Evolutionary conservation across 208 protist species (phyloP).

Genomic region (Leishmania major): DNA sequence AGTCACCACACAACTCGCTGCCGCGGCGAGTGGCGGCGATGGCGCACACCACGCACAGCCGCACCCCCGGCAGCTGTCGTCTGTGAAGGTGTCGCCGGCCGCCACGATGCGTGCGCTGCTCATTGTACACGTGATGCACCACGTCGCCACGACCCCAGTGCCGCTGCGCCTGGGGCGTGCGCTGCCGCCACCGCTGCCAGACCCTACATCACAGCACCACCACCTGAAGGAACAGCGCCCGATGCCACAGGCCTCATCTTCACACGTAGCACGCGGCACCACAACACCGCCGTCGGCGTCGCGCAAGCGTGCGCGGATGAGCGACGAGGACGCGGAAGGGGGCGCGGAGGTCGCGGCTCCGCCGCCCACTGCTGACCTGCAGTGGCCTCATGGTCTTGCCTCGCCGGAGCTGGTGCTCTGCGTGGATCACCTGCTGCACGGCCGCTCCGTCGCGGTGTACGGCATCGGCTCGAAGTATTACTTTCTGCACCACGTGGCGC

Average conservation of each 20-base stretch:
- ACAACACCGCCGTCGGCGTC: neutral
- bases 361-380: conserved; percentile 8
- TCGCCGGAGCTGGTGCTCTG: conserved; percentile 66
- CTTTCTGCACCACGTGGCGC: conserved; percentile 76
- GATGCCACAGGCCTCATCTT: neutral
- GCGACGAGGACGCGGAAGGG: neutral
- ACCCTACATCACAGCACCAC: neutral
- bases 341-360: neutral
- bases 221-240: neutral
- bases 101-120: conserved; percentile 49
- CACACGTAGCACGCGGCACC: neutral
- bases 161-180: conserved; percentile 3
- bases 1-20: conserved; percentile 36
- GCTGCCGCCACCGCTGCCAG: neutral
- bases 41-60: neutral
- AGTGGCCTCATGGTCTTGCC: conserved; percentile 56
- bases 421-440: conserved; percentile 73
- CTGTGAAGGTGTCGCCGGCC: conserved; percentile 29
- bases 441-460: conserved; percentile 78
- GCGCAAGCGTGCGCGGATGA: neutral
- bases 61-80: neutral
- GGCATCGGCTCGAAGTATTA: conserved; percentile 78
- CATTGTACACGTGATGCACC: conserved; percentile 62
- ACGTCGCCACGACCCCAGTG: conserved; percentile 42
- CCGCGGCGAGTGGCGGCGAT: neutral